Base-by-base conservation (phyloP, 2,329 filamentous ascomycete species). In the Venturia pyrina region DNA sequence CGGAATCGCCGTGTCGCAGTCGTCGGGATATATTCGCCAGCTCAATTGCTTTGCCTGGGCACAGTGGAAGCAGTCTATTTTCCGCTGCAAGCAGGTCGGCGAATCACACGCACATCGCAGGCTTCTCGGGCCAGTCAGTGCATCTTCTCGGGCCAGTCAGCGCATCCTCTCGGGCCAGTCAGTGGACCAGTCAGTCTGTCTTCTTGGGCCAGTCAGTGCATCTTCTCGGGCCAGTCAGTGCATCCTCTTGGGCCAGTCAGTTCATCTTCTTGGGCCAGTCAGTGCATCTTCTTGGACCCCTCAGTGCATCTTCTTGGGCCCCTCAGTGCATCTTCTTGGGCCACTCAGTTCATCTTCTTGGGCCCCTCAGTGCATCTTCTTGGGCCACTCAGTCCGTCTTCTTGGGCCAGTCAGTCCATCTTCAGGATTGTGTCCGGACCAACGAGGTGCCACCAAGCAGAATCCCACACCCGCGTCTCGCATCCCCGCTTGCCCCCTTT, bases 71-170 rank as follows among this genome's bases (percentile, higher is more conserved):
- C 53, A 37, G 15, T 34, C 28, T 59, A 37, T 59, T 59, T 37
- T 59, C 53, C 53, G 53, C 53, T 59, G 53, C 53, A 59, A 34
- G 28, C 53, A 37, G 53, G 28, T 15, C 32, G 32, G 53, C 53
- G 28, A 59, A 59, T 59, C 53, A 59, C 53, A 59, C 53, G 28
- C 53, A 59, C 19, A 59, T 37, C 28, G 53, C 50, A 57, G 50
- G 24, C 50, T 57, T 57, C 28, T 28, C 4, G 28, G 28, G 28
- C 28, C 28, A 28, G 28, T 28, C 28, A 28, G 28, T 28, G 2
- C 48, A 53, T 10, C 48, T 57, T 57, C 32, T 28, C 4, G 28
- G 28, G 28, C 28, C 28, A 28, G 28, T 28, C 28, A 28, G 28
- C 4, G 2, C 48, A 53, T 10, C 48, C 34, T 57, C 32, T 28